phyloP scores from a whole-genome alignment of 2,329 filamentous ascomycete species.

The Acrocalymma vagum region DNA sequence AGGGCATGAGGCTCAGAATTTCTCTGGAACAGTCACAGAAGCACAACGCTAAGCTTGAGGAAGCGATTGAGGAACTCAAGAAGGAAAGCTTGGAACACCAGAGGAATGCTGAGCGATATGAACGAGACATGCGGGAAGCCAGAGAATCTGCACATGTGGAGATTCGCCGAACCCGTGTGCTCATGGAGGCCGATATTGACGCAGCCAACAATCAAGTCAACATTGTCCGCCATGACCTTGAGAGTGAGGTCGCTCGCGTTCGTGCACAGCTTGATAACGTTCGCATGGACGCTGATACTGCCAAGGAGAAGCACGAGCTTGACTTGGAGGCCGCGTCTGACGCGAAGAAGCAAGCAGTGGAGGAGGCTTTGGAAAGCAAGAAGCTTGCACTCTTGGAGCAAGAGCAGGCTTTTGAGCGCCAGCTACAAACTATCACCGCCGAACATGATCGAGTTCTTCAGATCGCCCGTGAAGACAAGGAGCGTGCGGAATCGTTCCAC shows the following conservation, averaged over 20 bases:
- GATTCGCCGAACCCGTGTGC: slow-evolving; percentile 79
- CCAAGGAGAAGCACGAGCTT: slow-evolving; percentile 82
- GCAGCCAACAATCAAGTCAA: slow-evolving; percentile 87
- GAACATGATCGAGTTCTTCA: slow-evolving; percentile 72
- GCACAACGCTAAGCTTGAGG: slow-evolving; percentile 71
- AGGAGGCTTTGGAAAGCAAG: slow-evolving; percentile 62
- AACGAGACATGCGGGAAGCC: slow-evolving; percentile 85
- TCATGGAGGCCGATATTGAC: slow-evolving; percentile 84
- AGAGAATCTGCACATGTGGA: slow-evolving; percentile 81
- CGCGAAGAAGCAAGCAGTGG: slow-evolving; percentile 68
- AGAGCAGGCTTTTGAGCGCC: slow-evolving; percentile 46
- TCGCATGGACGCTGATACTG: slow-evolving; percentile 80
- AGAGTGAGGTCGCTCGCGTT: slow-evolving; percentile 77
- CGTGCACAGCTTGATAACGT: slow-evolving; percentile 80
- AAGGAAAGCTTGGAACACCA: slow-evolving; percentile 77
- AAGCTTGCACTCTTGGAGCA: slow-evolving; percentile 65
- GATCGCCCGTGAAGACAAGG: slow-evolving; percentile 81
- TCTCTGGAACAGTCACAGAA: slow-evolving; percentile 69
- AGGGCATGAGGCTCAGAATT: slow-evolving; percentile 80
- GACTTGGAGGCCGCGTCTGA: slow-evolving; percentile 82
- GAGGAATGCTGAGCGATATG: slow-evolving; percentile 71
- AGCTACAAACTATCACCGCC: slow-evolving; percentile 53
- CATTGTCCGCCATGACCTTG: slow-evolving; percentile 80
- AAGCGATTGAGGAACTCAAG: slow-evolving; percentile 61
- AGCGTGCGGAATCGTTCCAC: slow-evolving; percentile 80